Evolutionary conservation across 2,329 filamentous ascomycete species (phyloP), one percentile per base, ranked within the genome.

Genomic region (Pseudopyrenochaeta lycopersici): DNA sequence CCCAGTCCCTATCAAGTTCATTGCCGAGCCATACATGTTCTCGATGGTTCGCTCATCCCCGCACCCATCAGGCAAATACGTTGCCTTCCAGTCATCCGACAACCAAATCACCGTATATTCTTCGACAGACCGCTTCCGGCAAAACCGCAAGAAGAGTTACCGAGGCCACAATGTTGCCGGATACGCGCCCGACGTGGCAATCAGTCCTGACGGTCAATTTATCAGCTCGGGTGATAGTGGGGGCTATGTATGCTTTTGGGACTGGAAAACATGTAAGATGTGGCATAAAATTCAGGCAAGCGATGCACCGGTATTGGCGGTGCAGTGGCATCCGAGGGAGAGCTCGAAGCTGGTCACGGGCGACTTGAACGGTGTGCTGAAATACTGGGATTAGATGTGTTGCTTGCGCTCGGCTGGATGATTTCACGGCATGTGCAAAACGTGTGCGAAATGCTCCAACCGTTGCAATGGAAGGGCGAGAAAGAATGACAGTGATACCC

Each of bases 251-350:
- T 96, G 91, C 77, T 97, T 98, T 79, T 99, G 93, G 92, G 95
- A 98, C 77, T 99, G 93, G 91, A 99, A 99, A 85, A 97, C 92
- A 33, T 96, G 94, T 76, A 98, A 97, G 80, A 94, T 99, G 92
- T 97, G 92, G 78, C 92, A 97, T 79, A 98, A 98, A 83, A 87
- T 99, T 62, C 86, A 90, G 77, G 93, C 92, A 20, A 88, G 91
- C 54, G 92, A 92, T 49, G 86, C 89, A 47, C 87, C 93, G 4
- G 84, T 97, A 49, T 91, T 92, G n/a, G 91, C 89, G 63, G 86
- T 95, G 52, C 90, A 90, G 74, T 99, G 95, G 94, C 93, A 98
- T 77, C 92, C 94, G n/a, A 90, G 97, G 78, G 95, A 99, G 82
- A 95, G 90, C 15, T 95, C 90, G 72, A 97, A 97, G 82, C 88